Evolutionary conservation across 176 grass and related monocot genomes (phyloP), one percentile per base, ranked within the genome.

Genomic region (Otatea glauca): DNA sequence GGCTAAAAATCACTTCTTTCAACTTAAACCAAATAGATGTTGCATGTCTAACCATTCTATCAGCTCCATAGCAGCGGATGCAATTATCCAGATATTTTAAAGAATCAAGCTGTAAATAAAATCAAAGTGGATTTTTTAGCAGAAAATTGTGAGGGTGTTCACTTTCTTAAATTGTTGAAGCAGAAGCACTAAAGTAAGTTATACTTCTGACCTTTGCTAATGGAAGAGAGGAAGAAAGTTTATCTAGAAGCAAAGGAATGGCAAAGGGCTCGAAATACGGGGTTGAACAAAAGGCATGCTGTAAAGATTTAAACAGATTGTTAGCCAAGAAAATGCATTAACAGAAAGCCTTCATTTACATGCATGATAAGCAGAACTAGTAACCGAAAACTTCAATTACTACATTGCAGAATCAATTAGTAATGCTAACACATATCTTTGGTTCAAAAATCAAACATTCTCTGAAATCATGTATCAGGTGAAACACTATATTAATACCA

Each of bases 221-320:
- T 66, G 91, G 91, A 87, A 98, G 90, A 67, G 93, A 89, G 43
- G 96, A 92, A 66, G 89, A 90, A 81, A 98, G 91, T 51, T 98
- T 98, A 54, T 98, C 96, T 71, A 98, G 93, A 77, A 98, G 96
- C 83, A 98, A 84, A 80, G 93, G 91, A 73, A 98, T 93, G 42
- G 76, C 88, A 87, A 92, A 86, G 65, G 89, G 91, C 71, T 93
- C 96, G 7, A 95, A 93, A 85, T 89, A 85, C 73, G 89, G 82
- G 12, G 89, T 87, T 78, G 93, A 90, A 86, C 91, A 95, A 80
- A 98, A 92, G 62, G 92, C 87, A 84, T 92, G 35, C 96, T 98
- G 96, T 17, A 90, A 83, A 71, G 29, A 86, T 83, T 81, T 34
- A 90, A 89, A 72, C 68, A 86, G 73, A 84, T 67, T 50, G 29